Evolutionary conservation across 192 early-diverging fungal genomes (phyloP).

Genomic region (Rhizophagus sp.): DNA sequence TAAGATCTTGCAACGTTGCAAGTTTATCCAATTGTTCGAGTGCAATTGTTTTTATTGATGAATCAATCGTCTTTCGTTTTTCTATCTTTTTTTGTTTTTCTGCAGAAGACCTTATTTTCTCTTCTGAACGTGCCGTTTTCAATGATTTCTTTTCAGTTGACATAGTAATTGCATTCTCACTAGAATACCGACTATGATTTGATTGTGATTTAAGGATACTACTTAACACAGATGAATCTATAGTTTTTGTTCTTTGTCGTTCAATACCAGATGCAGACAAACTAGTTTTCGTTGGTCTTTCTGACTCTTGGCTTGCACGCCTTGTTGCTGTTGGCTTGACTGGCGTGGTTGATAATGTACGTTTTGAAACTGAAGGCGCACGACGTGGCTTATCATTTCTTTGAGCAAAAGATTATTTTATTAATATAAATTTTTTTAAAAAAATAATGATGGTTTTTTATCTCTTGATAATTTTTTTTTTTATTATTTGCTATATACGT

Average conservation of each 20-base stretch:
- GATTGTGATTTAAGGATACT: background rate
- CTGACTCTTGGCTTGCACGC: slow-evolving; percentile 8
- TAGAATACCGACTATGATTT: slow-evolving; percentile 21
- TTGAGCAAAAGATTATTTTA: background rate
- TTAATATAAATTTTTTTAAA: background rate
- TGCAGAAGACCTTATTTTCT: background rate
- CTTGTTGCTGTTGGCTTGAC: background rate
- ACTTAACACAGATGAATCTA: background rate
- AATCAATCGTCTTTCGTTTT: slow-evolving; percentile 22
- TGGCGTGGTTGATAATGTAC: background rate
- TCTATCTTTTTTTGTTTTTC: slow-evolving; percentile 12
- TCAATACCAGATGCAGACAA: background rate
- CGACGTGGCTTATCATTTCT: background rate
- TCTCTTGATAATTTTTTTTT: background rate
- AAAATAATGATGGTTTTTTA: no score
- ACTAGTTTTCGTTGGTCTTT: background rate
- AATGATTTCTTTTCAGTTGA: slow-evolving; percentile 10
- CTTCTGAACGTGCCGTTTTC: slow-evolving; percentile 21
- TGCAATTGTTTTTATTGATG: slow-evolving; percentile 5
- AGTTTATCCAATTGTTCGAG: slow-evolving; percentile 3
- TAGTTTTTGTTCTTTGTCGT: slow-evolving; percentile 7
- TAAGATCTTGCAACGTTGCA: background rate
- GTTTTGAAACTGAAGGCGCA: slow-evolving; percentile 8
- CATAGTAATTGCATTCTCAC: slow-evolving; percentile 1
- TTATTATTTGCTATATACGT: background rate